Base-by-base conservation (phyloP, 495 filamentous ascomycete species). In the Penicillium ucsense region DNA sequence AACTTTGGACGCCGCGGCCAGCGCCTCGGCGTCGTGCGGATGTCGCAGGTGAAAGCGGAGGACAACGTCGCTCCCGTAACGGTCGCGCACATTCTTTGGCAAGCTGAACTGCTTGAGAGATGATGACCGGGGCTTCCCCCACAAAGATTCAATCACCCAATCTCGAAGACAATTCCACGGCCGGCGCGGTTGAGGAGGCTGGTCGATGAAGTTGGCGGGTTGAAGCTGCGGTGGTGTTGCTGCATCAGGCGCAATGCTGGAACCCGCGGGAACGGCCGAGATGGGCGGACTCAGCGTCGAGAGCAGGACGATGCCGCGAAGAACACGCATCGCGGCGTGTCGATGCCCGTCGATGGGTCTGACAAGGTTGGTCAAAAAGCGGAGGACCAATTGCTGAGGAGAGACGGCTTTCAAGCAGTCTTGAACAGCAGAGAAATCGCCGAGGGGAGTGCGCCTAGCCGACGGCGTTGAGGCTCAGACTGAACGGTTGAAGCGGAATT, bases 61-160 rank as follows among this genome's bases (percentile, higher is more conserved):
- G 9, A 98, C 91, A 10, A 95, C 73, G 61, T 95, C 84, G 38
- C 82, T 77, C 39, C 79, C 81, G 62, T 96, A 95, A 49, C 80
- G 76, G 31, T 79, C 74, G 11, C 79, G 66, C 31, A 83, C 67
- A 31, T 71, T 78, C 4, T 71, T 61, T 4, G 72, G 76, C 1
- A 68, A 63, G 20, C 59, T 61, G 11, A 38, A 12, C 28, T 60
- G 28, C 49, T 52, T 60, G 10, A 51, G 58, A 20, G 44, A 45
- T 6, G 44, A 45, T 6, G 58, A 45, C 9, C 57, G 46, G 48
- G 60, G 41, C 27, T 75, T 65, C 0, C 80, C 75, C 70, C 88
- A 87, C 47, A 89, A 65, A 32, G 70, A 69, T 46, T 82, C 74
- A 44, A 87, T 78, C 31, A 81, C 64, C 52, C 73, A 75, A 55